phyloP scores from a whole-genome alignment of 2,329 filamentous ascomycete genomes.

The Curvularia hawaiiensis region DNA sequence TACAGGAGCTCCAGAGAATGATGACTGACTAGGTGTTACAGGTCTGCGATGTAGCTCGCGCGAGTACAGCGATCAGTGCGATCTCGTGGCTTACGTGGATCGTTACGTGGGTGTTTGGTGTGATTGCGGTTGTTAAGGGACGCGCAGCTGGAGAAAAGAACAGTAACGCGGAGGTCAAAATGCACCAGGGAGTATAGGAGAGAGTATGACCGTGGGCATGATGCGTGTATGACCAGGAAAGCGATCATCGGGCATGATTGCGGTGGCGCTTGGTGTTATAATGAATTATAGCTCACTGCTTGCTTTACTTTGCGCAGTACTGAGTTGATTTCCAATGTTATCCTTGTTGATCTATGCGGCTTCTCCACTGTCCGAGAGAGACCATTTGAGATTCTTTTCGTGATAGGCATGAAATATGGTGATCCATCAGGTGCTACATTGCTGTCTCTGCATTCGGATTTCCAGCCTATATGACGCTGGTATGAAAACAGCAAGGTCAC shows the following conservation, averaged over 20 bases:
- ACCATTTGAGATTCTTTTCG: not conserved
- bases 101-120: conserved; percentile 44
- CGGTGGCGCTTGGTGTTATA: conserved; percentile 8
- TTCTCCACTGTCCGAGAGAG: not conserved
- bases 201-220: not conserved
- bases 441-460: not conserved
- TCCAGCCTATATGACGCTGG: not conserved
- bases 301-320: conserved; percentile 6
- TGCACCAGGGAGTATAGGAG: conserved; percentile 49
- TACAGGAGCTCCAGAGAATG: not conserved
- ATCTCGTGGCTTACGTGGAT: conserved; percentile 62
- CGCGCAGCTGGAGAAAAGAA: conserved; percentile 18
- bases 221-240: not conserved
- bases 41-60: conserved; percentile 66
- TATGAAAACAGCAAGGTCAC: not conserved
- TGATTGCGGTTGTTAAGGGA: conserved; percentile 42
- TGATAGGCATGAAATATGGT: not conserved
- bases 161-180: conserved; percentile 38
- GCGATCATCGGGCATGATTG: conserved; percentile 32
- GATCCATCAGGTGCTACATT: no score
- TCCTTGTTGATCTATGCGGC: not conserved
- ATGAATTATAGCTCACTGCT: not conserved
- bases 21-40: conserved; percentile 4
- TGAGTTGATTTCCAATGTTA: not conserved
- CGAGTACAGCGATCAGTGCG: conserved; percentile 69